Evolutionary conservation across 495 filamentous ascomycete genomes (phyloP).

Genomic region (Poronia punctata): DNA sequence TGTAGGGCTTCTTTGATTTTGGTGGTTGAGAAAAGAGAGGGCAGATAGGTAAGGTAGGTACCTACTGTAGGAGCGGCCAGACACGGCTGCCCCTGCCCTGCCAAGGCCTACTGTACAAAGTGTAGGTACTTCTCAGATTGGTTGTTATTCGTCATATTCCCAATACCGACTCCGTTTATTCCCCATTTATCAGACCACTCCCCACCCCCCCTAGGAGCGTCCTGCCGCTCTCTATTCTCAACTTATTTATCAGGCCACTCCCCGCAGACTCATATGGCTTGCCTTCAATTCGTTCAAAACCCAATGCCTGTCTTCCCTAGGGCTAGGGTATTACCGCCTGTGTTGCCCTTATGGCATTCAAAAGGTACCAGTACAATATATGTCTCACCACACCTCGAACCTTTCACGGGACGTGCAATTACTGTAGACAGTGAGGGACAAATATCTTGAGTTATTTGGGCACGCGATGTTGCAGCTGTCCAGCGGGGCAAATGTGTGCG

Average conservation of each 20-base stretch:
- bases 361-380: conserved; percentile 6
- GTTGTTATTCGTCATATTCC: conserved; percentile 4
- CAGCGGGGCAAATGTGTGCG: too few species aligned
- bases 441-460: too few species aligned
- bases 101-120: conserved; percentile 26
- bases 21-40: too few species aligned
- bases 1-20: neutral
- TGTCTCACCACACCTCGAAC: too few species aligned
- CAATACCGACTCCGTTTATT: neutral
- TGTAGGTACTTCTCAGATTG: conserved; percentile 25
- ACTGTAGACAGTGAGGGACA: too few species aligned
- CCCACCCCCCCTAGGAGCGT: too few species aligned
- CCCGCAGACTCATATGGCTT: conserved; percentile 5
- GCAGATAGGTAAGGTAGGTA: too few species aligned
- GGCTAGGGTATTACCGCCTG: neutral
- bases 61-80: neutral
- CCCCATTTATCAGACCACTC: conserved; percentile 4
- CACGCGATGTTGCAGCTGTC: too few species aligned
- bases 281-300: conserved; percentile 1
- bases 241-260: conserved; percentile 10
- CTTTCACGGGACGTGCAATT: too few species aligned
- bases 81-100: conserved; percentile 12
- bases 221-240: conserved; percentile 2
- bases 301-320: neutral
- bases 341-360: neutral